phyloP scores from a whole-genome alignment of 306 rosid genomes.

The Carpinus viminea region DNA sequence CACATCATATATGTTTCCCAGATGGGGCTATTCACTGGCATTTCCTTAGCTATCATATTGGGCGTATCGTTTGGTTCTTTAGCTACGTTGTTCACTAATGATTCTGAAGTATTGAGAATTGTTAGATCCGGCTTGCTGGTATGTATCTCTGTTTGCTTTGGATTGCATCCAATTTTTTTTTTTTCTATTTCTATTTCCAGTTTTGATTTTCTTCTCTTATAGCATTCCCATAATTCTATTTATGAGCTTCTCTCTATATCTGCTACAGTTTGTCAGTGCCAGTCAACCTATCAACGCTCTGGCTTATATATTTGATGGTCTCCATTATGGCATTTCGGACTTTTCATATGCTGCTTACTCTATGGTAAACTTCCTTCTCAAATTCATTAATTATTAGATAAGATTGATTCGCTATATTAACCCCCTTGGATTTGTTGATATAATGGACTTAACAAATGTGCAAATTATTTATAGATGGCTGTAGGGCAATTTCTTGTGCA shows the following conservation, averaged over 20 bases:
- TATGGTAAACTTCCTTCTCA: slow-evolving; percentile 60
- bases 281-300: slow-evolving; percentile 90
- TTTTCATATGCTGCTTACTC: slow-evolving; percentile 85
- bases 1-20: slow-evolving; percentile 41
- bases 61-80: slow-evolving; percentile 79
- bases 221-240: neutral
- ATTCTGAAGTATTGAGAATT: slow-evolving; percentile 70
- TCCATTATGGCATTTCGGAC: slow-evolving; percentile 93
- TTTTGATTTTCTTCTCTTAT: neutral
- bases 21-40: slow-evolving; percentile 74
- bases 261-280: slow-evolving; percentile 76
- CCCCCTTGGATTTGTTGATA: neutral
- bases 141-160: slow-evolving; percentile 36
- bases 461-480: slow-evolving; percentile 45
- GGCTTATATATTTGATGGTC: slow-evolving; percentile 92
- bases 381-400: slow-evolving; percentile 8
- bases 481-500: slow-evolving; percentile 72
- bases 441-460: slow-evolving; percentile 10
- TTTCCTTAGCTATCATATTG: slow-evolving; percentile 66
- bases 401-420: neutral
- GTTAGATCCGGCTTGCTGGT: slow-evolving; percentile 74
- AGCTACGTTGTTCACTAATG: slow-evolving; percentile 79
- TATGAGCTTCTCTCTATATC: slow-evolving; percentile 12
- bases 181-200: neutral
- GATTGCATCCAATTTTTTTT: neutral